Evolutionary conservation across 768 basidiomycete genomes (phyloP), one percentile per base, ranked within the genome.

Genomic region (Mycena leptocephala): DNA sequence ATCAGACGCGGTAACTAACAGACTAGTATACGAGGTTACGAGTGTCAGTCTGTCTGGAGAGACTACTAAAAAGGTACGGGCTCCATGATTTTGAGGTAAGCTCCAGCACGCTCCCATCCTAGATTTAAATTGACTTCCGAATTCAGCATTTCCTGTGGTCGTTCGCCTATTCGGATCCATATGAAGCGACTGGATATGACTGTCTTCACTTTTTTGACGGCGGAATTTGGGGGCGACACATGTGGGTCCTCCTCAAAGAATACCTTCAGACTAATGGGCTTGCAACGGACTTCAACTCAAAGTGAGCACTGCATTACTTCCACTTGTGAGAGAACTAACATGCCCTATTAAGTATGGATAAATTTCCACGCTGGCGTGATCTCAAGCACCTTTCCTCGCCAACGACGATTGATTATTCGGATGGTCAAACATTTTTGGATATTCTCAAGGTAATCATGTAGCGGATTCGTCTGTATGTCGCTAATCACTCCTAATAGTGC

Each of bases 201-300:
- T 63, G 58, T 30, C 64, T 75, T 18, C 73, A 75, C 16, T 75
- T 7, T n/a, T 69, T 68, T 16, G 73, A 75, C 16, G 48, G 73
- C 3, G 73, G 73, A 22, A 55, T 53, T 8, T 75, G 58, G 35
- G 72, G 72, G 10, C 72, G 72, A 16, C 72, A 74, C 37, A 26
- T 74, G 2, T 74, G 72, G 72, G 41, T 41, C 13, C 26, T 74
- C n/a, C 39, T 61, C 10, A 59, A 59, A 16, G 22, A 20, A 3
- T 35, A 46, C 35, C 56, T 74, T 20, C 53, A 62, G 33, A 1
- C 18, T 1, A 4, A 26, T 7, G 53, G 65, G 13, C 64, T 59
- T 5, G 39, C 64, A 10, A 41, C 35, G n/a, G 30, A 33, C 10
- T 74, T 74, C 33, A 74, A 74, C 43, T 22, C 24, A 16, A 22